Evolutionary conservation across 2,329 filamentous ascomycete species (phyloP), one percentile per base, ranked within the genome.

Genomic region (Dendryphion nanum): DNA sequence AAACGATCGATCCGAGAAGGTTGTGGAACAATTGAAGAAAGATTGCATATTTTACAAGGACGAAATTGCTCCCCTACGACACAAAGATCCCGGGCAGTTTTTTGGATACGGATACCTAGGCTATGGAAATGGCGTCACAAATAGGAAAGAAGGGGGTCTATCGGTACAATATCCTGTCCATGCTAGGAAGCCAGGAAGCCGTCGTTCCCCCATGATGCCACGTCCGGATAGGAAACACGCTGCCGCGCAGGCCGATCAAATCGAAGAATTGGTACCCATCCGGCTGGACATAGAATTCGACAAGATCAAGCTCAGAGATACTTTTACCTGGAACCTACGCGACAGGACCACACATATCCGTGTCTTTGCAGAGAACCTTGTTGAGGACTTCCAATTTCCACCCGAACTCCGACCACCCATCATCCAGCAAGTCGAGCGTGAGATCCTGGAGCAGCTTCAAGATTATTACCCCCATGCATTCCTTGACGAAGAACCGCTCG

Each of bases 251-350:
- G 89, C 88, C 17, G 91, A 97, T 53, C 86, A 91, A 60, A 77
- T 88, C 37, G 93, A 98, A 64, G 89, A 96, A 60, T 73, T 98
- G 37, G 87, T 97, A 1, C 93, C 93, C 3, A 79, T 98, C 49
- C 81, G 93, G 33, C 71, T 98, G 38, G 93, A 98, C 55, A 87
- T 97, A 34, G 93, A 98, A 58, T 86, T 87, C 78, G 91, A 97
- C 51, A 95, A 95, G 71, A 81, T 97, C 54, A 93, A 93, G 68
- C 76, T 98, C 44, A 86, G 93, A 63, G 93, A 98, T 66, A 97
- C 93, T 1, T 96, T 98, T 53, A 97, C 93, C 3, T 98, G 91
- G 90, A 98, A 98, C 65, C 76, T 97, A 23, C 88, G 96, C 69
- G 93, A 98, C 63, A 84, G 90, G 41, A 77, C 93, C 10, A 79